A percentile compares a stretch with the other conserved stretches of the same genome.
Evolutionary conservation across 345 rosid genomes (phyloP).

Genomic region (Eucalyptus polyanthemos): DNA sequence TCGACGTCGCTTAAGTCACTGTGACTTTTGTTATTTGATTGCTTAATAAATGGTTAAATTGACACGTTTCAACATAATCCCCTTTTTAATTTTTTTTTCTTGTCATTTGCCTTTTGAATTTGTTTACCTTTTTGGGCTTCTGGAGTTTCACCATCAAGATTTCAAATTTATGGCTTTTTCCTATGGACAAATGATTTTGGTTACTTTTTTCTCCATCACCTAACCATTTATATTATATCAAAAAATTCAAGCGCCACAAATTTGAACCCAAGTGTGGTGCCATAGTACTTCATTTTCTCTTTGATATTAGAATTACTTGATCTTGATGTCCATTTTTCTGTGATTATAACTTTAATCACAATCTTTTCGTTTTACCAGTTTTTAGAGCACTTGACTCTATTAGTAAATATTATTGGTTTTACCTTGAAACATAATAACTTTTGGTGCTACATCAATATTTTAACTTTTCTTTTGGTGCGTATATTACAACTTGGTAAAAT

Average conservation of each 20-base stretch:
- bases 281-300: not conserved
- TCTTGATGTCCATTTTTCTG: not conserved
- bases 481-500: too few species aligned
- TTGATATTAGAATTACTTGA: not conserved
- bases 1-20: too few species aligned
- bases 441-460: too few species aligned
- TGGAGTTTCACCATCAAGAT: not conserved
- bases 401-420: too few species aligned
- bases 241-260: not conserved
- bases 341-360: not conserved
- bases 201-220: too few species aligned
- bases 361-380: fast-evolving
- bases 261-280: not conserved
- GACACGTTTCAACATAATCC: not conserved
- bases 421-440: too few species aligned
- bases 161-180: not conserved
- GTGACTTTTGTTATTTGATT: too few species aligned
- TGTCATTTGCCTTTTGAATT: not conserved
- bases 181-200: not conserved
- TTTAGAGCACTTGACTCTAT: not conserved
- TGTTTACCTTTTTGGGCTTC: not conserved
- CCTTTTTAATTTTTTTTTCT: not conserved
- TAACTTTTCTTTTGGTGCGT: too few species aligned
- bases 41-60: not conserved
- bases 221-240: not conserved